phyloP scores from a whole-genome alignment of 208 protist genomes.

The Herpetomonas tarakana region DNA sequence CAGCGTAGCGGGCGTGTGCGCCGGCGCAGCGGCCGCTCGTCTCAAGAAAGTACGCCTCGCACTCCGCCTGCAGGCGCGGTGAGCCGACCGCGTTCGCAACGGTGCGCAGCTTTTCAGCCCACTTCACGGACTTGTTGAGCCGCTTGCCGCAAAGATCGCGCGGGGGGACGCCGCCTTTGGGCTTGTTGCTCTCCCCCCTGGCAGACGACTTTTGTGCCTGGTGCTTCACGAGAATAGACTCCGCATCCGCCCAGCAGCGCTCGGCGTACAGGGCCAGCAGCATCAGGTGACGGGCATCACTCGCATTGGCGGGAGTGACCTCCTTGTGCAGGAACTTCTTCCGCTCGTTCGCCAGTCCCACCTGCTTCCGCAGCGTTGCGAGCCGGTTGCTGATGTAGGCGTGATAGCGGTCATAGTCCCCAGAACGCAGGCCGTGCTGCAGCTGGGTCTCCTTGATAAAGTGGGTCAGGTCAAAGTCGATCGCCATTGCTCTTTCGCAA shows the following conservation, averaged over 20 bases:
- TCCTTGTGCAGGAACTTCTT: constrained; percentile 81
- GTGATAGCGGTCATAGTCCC: constrained; percentile 83
- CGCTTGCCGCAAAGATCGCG: constrained; percentile 71
- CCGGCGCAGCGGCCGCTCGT: constrained; percentile 39
- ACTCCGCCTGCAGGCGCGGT: constrained; percentile 46
- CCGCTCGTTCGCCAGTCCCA: constrained; percentile 68
- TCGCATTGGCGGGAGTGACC: constrained; percentile 60
- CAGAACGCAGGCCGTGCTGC: constrained; percentile 79
- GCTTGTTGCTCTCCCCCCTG: constrained; percentile 30
- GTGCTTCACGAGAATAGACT: constrained; percentile 53
- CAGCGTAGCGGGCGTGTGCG: constrained; percentile 45
- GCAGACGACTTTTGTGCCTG: constrained; percentile 28
- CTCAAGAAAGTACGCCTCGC: constrained; percentile 62
- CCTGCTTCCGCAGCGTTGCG: constrained; percentile 65
- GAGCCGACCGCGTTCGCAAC: constrained; percentile 53
- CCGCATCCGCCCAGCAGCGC: constrained; percentile 80
- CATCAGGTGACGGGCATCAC: constrained; percentile 63
- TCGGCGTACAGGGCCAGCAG: constrained; percentile 78
- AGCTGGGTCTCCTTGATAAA: constrained; percentile 86
- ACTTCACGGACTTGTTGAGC: constrained; percentile 84
- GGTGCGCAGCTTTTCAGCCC: constrained; percentile 50
- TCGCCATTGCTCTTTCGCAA: constrained; percentile 17
- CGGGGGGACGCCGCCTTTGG: constrained; percentile 57
- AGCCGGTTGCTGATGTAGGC: constrained; percentile 79
- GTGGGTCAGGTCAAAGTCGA: constrained; percentile 69